A percentile compares a stretch with the other conserved stretches of the same genome.
phyloP scores from a whole-genome alignment of 2,329 filamentous ascomycete species.

The Hypoxylon sp. region DNA sequence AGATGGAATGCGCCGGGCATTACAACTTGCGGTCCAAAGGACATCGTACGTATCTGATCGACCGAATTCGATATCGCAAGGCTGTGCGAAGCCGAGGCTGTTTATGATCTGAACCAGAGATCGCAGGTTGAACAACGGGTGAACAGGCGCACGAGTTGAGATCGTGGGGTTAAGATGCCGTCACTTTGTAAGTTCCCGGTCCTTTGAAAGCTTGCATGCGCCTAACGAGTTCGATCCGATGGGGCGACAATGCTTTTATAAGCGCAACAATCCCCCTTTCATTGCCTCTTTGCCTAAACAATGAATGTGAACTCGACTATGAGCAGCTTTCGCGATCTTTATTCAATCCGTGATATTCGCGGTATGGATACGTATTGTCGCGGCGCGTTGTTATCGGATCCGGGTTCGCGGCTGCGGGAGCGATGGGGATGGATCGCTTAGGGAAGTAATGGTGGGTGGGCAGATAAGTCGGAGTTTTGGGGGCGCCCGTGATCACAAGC shows the following conservation, averaged over 20 bases:
- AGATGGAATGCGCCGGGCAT: constrained; percentile 49
- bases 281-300: constrained; percentile 1
- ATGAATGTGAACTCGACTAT: background rate
- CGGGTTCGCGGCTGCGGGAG: background rate
- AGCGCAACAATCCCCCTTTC: background rate
- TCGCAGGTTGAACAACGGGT: background rate
- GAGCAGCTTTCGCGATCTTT: background rate
- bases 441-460: constrained; percentile 9
- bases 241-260: constrained; percentile 24
- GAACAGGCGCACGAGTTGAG: background rate
- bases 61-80: background rate
- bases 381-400: background rate
- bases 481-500: constrained; percentile 29
- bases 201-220: constrained; percentile 12
- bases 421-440: background rate
- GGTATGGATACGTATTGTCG: background rate
- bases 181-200: constrained; percentile 7
- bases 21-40: constrained; percentile 45
- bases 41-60: constrained; percentile 34
- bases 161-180: background rate
- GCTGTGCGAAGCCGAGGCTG: background rate
- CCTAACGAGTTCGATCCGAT: constrained; percentile 9
- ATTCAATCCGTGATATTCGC: background rate
- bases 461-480: constrained; percentile 11
- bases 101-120: background rate